A percentile compares a stretch with the other conserved stretches of the same genome.
These are phyloP conservation scores for Ustilago bromivora DNA, from an alignment of 1,284 basidiomycete genomes.

Conservation along the genomic window DNA sequence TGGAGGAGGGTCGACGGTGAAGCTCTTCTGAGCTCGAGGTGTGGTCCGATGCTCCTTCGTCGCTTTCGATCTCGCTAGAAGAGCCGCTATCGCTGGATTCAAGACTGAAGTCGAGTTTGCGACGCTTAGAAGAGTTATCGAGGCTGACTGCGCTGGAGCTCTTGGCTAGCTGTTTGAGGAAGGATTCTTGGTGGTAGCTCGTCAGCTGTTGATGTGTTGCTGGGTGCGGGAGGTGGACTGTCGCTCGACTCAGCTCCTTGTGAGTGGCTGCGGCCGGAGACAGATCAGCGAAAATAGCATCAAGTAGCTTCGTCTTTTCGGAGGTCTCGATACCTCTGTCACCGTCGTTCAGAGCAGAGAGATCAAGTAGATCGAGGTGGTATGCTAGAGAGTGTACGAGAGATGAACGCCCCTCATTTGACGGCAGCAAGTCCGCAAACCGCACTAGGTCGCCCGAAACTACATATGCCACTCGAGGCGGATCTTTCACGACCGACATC, in stretches of 20 bases:
- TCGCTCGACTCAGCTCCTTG: conserved; percentile 3
- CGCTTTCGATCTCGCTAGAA: neutral
- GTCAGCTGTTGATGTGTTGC: conserved; percentile 31
- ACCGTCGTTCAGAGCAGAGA: conserved; percentile 10
- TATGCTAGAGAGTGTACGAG: conserved; percentile 79
- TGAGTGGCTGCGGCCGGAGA: neutral
- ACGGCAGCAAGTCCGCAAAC: conserved; percentile 79
- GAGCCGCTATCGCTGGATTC: neutral
- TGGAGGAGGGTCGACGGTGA: conserved; percentile 16
- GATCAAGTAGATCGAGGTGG: conserved; percentile 53
- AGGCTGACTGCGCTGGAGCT: conserved; percentile 4
- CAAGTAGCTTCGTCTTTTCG: conserved; percentile 5
- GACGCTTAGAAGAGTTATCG: conserved; percentile 16
- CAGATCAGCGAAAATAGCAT: conserved; percentile 1
- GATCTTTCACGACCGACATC: conserved; percentile 15
- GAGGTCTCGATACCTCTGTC: neutral
- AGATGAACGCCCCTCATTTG: conserved; percentile 82
- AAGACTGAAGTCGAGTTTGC: neutral
- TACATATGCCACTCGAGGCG: conserved; percentile 72
- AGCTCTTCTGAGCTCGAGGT: conserved; percentile 12
- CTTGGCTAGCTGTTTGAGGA: conserved; percentile 30
- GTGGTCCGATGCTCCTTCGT: conserved; percentile 1
- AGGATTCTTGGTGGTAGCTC: conserved; percentile 30
- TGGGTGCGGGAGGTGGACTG: conserved; percentile 12
- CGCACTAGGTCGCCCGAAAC: conserved; percentile 75